Evolutionary conservation across 176 grass and related monocot genomes (phyloP).

Genomic region (Triticum timopheevii): DNA sequence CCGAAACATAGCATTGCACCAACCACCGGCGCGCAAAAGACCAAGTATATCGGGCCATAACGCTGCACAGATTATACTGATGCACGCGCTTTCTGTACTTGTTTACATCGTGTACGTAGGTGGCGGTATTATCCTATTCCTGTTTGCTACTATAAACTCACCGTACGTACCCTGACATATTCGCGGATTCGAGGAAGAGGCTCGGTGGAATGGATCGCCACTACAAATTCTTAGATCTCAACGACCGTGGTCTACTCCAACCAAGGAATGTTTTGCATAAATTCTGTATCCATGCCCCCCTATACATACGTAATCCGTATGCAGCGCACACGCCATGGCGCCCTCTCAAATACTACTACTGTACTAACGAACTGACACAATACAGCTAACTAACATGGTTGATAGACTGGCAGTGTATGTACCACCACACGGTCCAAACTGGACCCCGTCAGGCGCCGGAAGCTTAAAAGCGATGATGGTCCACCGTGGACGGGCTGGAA

Average conservation of each 20-base stretch:
- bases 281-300: slow-evolving; percentile 1
- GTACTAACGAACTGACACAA: background rate
- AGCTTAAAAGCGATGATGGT: background rate
- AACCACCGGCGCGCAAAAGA: background rate
- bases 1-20: background rate
- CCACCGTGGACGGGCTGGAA: slow-evolving; percentile 25
- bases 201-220: background rate
- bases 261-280: slow-evolving; percentile 32
- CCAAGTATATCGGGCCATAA: background rate
- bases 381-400: background rate
- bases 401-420: background rate
- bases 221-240: background rate
- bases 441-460: background rate
- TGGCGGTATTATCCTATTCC: background rate
- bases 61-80: background rate
- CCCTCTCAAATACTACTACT: too few relatives aligned
- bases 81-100: too few relatives aligned
- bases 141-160: background rate
- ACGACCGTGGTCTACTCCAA: background rate
- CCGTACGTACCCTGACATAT: background rate
- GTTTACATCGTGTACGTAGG: background rate
- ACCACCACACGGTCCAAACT: background rate
- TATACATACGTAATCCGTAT: background rate
- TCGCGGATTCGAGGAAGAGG: background rate
- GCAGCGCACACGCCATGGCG: too few relatives aligned